Base-by-base conservation (phyloP, 768 basidiomycete genomes). In the Butyriboletus loyo region DNA sequence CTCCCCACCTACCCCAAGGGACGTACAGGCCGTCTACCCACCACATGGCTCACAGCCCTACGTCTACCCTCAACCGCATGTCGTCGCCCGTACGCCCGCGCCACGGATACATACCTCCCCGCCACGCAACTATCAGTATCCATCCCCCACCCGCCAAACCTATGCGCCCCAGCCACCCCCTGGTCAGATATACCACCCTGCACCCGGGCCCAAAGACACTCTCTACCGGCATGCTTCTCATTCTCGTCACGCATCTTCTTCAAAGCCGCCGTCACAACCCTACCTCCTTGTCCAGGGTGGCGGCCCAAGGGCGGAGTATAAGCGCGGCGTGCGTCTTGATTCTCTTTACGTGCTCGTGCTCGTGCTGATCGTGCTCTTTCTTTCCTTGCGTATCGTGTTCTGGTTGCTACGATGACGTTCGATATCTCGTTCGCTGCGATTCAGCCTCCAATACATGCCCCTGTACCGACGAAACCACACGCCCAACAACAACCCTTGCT, bases 271-370 rank as follows among this genome's bases (percentile, higher is more conserved):
- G 34, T 47, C 65, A 40, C 66, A 66, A 46, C 57, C 66, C 38
- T 68, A 64, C 22, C 56, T 66, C 47, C 43, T 63, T 43, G 66
- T 66, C 35, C 57, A 50, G 19, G 37, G 64, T 31, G 66, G 63
- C 37, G 64, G 66, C 9, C 66, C 66, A 45, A 68, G 58, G 34
- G 61, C 66, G 44, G 68, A 68, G 45, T 68, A 68, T 34, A 69
- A 66, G 44, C 68, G 53, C 39, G 67, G 66, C 7, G 67, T 68
- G 35, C 64, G 67, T 66, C 50, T 38, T 39, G 30, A 14, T 52
- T 50, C 37, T 39, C 22, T 27, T 62, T 49, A 47, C 52, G 45
- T 60, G 48, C 21, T 46, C 38, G 19, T 59, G 24, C 51, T 46
- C 41, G 27, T 57, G 42, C 55, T 66, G 50, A 66, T 57, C 31